These are phyloP conservation scores for Heteromeles arbutifolia DNA, from an alignment of 306 rosid genomes.

Conservation along the genomic window DNA sequence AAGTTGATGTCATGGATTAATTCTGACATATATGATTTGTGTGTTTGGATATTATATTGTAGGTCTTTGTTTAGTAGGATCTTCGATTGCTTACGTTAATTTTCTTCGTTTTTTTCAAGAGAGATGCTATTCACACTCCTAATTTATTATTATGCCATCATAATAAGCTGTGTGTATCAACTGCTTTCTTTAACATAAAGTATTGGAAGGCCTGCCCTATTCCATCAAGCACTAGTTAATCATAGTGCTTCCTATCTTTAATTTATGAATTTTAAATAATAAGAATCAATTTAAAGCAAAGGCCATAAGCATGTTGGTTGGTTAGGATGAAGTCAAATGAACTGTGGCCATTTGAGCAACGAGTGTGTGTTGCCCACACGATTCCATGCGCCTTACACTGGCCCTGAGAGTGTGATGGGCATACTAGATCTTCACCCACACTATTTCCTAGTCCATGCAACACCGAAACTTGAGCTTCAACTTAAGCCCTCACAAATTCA, in stretches of 20 bases:
- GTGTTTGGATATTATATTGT: neutral
- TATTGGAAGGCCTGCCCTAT: neutral
- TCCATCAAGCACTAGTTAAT: neutral
- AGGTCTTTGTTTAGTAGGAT: neutral
- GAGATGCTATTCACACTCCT: neutral
- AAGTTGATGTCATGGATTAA: neutral
- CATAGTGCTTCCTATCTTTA: neutral
- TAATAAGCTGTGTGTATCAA: neutral
- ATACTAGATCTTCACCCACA: neutral
- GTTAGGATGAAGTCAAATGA: slow-evolving; percentile 20
- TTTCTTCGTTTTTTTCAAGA: neutral
- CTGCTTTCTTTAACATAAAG: neutral
- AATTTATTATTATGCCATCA: neutral
- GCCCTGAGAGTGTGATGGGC: slow-evolving; percentile 8
- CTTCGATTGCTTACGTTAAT: neutral
- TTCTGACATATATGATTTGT: neutral
- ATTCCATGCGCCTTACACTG: slow-evolving; percentile 19
- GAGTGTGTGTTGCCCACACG: slow-evolving; percentile 13
- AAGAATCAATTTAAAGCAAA: slow-evolving; percentile 5
- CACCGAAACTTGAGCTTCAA: neutral
- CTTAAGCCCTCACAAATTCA: neutral
- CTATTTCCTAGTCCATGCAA: neutral
- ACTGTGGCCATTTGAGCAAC: neutral
- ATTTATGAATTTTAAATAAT: neutral
- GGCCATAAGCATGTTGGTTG: slow-evolving; percentile 6